Percentiles rank a stretch among this genome's conserved stretches.
Conservation (phyloP, 2,329 filamentous ascomycete genomes). For the Didymosphaeria variabile region DNA sequence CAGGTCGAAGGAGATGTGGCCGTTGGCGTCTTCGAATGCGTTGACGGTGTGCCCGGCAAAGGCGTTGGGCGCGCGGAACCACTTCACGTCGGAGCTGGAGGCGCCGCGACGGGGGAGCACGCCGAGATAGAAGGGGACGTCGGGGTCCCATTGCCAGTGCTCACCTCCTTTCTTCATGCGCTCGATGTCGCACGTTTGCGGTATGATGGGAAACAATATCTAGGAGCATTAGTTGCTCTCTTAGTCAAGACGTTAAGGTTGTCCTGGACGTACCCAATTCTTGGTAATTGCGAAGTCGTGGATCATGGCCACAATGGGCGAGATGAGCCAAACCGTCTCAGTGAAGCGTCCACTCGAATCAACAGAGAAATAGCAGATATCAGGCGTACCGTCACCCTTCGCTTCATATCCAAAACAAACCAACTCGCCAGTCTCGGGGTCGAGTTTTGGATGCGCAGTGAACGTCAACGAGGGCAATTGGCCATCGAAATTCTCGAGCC, state of each 20-base stretch:
- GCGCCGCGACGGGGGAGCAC: slow-evolving; percentile 34
- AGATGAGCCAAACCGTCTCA: slow-evolving; percentile 47
- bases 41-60: slow-evolving; percentile 52
- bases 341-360: slow-evolving; percentile 38
- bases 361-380: slow-evolving; percentile 51
- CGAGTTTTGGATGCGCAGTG: slow-evolving; percentile 33
- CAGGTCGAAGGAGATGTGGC: slow-evolving; percentile 48
- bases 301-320: slow-evolving; percentile 52
- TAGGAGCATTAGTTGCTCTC: slow-evolving; percentile 14
- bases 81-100: slow-evolving; percentile 28
- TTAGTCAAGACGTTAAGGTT: too few relatives aligned
- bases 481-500: slow-evolving; percentile 21
- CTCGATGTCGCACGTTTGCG: slow-evolving; percentile 44
- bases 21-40: slow-evolving; percentile 33
- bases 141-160: slow-evolving; percentile 52
- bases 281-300: slow-evolving; percentile 56
- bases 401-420: slow-evolving; percentile 46
- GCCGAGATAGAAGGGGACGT: slow-evolving; percentile 39
- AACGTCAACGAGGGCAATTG: slow-evolving; percentile 27
- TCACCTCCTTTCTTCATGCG: slow-evolving; percentile 51
- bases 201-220: slow-evolving; percentile 51
- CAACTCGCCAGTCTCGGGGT: slow-evolving; percentile 24
- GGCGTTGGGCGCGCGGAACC: slow-evolving; percentile 49
- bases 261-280: slow-evolving; percentile 38
- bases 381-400: slow-evolving; percentile 51